phyloP scores from a whole-genome alignment of 331 rosid genomes.

The Telfairia occidentalis region DNA sequence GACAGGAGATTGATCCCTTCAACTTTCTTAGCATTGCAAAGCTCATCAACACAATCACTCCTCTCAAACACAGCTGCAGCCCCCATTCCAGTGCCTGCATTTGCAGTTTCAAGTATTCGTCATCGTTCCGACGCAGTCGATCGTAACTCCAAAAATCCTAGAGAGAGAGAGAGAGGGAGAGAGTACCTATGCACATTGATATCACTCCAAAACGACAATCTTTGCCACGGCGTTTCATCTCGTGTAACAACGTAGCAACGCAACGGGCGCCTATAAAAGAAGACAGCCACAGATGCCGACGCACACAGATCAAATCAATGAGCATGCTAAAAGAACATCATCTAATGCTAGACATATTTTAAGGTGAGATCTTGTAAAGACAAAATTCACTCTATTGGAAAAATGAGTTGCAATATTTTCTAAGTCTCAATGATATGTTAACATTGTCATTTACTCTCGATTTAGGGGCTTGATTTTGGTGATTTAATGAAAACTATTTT shows the following conservation, averaged over 20 bases:
- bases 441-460: background rate
- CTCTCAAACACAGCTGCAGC: conserved; percentile 96
- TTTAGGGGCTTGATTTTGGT: background rate
- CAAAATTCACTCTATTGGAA: background rate
- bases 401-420: background rate
- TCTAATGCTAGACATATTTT: background rate
- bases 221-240: conserved; percentile 78
- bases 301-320: background rate
- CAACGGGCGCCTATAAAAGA: conserved; percentile 53
- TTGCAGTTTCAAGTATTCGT: conserved; percentile 9
- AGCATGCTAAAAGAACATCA: background rate
- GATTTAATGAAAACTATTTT: background rate
- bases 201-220: conserved; percentile 87
- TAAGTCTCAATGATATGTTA: background rate
- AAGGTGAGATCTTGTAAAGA: background rate
- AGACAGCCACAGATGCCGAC: background rate
- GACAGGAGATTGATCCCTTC: conserved; percentile 30
- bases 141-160: background rate
- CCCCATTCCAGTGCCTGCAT: conserved; percentile 92
- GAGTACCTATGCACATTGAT: conserved; percentile 85
- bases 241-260: conserved; percentile 76
- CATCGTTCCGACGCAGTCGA: background rate
- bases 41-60: conserved; percentile 57
- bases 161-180: background rate
- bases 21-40: conserved; percentile 55